phyloP scores from a whole-genome alignment of 257 asterid genomes.

The Handroanthus guayacan region DNA sequence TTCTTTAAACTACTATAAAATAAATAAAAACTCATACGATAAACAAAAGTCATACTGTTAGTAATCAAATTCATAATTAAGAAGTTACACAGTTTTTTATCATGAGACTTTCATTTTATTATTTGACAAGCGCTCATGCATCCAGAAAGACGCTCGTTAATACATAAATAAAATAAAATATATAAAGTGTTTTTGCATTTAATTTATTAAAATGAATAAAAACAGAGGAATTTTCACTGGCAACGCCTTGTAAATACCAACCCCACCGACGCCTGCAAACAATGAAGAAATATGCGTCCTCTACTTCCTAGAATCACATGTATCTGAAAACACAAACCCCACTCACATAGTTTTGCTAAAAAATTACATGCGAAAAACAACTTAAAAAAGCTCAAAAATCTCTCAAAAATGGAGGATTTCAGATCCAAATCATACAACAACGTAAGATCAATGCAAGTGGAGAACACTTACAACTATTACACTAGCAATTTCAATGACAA shows the following conservation, averaged over 20 bases:
- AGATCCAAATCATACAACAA: constrained; percentile 57
- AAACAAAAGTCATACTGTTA: no score
- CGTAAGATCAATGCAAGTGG: constrained; percentile 44
- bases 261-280: constrained; percentile 27
- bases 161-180: no score
- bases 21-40: no score
- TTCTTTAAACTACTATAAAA: no score
- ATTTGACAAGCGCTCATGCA: no score
- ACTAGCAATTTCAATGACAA: constrained; percentile 15
- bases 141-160: no score
- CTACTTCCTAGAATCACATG: background rate
- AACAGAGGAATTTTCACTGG: background rate
- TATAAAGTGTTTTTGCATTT: background rate
- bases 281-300: background rate
- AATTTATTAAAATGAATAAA: background rate
- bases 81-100: no score
- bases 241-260: background rate
- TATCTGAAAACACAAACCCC: background rate
- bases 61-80: no score
- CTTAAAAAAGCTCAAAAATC: background rate
- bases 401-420: constrained; percentile 53
- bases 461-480: constrained; percentile 33
- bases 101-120: no score
- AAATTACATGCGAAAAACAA: background rate
- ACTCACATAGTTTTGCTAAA: background rate